phyloP scores from a whole-genome alignment of 352 stramenopile genomes.

The Phytopythium sindhum region DNA sequence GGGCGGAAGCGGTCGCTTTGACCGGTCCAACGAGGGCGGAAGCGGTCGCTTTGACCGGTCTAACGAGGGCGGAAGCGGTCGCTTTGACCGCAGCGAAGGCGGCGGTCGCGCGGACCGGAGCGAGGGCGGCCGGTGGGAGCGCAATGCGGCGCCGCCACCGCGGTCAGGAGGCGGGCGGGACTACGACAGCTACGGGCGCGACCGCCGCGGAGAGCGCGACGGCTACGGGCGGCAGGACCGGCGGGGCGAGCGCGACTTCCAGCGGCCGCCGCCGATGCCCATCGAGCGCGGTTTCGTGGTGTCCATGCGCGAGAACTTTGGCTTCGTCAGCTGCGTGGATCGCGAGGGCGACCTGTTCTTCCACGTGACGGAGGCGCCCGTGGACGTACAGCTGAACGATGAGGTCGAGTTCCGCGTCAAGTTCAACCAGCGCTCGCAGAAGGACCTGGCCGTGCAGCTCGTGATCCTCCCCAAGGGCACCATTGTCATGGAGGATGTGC shows the following conservation, averaged over 20 bases:
- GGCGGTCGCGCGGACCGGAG: conserved; percentile 13
- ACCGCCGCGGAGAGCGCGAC: neutral
- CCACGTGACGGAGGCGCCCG: conserved; percentile 72
- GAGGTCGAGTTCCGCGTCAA: conserved; percentile 77
- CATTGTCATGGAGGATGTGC: conserved; percentile 68
- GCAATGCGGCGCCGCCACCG: neutral
- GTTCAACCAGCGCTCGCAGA: conserved; percentile 67
- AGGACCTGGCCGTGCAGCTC: conserved; percentile 71
- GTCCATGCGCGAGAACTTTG: conserved; percentile 52
- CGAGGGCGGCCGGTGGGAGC: conserved; percentile 2
- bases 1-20: conserved; percentile 6
- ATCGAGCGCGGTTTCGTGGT: conserved; percentile 40
- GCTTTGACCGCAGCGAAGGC: conserved; percentile 13
- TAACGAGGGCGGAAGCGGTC: conserved; percentile 8
- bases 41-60: conserved; percentile 13
- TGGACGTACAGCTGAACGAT: conserved; percentile 64
- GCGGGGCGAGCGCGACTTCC: neutral
- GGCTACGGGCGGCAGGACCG: neutral
- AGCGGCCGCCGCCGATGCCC: conserved; percentile 16
- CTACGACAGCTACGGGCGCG: neutral
- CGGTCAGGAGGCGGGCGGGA: neutral
- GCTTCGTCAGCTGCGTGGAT: conserved; percentile 60
- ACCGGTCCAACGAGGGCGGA: conserved; percentile 5
- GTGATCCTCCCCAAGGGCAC: conserved; percentile 62
- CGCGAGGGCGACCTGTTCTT: conserved; percentile 78